phyloP scores from a whole-genome alignment of 768 basidiomycete genomes.

The Mycena belliarum region DNA sequence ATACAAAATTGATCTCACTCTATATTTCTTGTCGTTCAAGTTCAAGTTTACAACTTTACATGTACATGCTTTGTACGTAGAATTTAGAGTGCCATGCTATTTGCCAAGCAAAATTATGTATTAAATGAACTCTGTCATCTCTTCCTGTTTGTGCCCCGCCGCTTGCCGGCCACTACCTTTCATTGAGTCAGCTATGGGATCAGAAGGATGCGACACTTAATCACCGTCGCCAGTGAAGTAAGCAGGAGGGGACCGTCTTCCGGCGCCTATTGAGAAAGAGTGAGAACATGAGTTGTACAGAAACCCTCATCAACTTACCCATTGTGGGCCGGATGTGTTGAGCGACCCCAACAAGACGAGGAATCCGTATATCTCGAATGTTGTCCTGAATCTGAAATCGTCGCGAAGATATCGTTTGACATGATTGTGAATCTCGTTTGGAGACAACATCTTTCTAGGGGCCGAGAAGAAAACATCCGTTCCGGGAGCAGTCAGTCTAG shows the following conservation, averaged over 20 bases:
- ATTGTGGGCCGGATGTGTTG: conserved; percentile 36
- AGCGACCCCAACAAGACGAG: conserved; percentile 38
- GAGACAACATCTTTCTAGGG: conserved; percentile 35
- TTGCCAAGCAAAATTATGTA: too few relatives aligned
- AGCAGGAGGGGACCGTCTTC: conserved; percentile 42
- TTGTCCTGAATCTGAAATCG: conserved; percentile 41
- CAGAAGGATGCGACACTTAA: neutral
- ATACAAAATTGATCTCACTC: too few relatives aligned
- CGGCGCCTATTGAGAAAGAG: conserved; percentile 35
- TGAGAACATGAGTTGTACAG: neutral
- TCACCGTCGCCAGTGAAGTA: conserved; percentile 3
- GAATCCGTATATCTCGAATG: conserved; percentile 50
- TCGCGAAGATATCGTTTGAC: conserved; percentile 46
- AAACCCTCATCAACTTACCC: conserved; percentile 36
- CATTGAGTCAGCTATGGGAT: neutral
- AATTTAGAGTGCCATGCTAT: too few relatives aligned
- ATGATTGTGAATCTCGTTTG: conserved; percentile 47
- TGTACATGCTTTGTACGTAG: too few relatives aligned
- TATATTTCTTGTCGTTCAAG: too few relatives aligned
- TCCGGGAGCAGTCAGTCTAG: conserved; percentile 42
- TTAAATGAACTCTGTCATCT: too few relatives aligned
- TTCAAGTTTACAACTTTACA: too few relatives aligned
- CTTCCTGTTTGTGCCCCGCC: too few relatives aligned
- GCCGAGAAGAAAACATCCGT: conserved; percentile 46
- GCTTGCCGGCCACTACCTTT: too few relatives aligned